Evolutionary conservation across 345 rosid species (phyloP).

Genomic region (Brassica carinata): DNA sequence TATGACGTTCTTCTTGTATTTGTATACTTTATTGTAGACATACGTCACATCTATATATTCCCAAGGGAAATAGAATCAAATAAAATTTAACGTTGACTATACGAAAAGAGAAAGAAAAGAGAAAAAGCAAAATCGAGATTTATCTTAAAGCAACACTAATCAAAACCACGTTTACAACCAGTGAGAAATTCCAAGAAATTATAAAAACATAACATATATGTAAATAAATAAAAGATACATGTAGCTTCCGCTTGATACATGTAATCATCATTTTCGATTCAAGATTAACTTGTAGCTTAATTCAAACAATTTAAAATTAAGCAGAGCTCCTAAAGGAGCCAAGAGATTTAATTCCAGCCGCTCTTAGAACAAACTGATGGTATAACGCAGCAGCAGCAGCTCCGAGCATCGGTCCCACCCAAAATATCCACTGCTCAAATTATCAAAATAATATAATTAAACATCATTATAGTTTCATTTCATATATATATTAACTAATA

Average conservation of each 20-base stretch:
- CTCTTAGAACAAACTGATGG: slow-evolving; percentile 77
- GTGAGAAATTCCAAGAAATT: slow-evolving; percentile 15
- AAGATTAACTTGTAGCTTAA: slow-evolving; percentile 24
- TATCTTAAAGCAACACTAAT: slow-evolving; percentile 35
- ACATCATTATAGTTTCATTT: not conserved
- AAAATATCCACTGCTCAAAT: slow-evolving; percentile 79
- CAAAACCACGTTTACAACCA: slow-evolving; percentile 28
- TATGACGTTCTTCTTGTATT: not conserved
- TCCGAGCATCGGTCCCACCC: slow-evolving; percentile 96
- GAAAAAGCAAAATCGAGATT: not conserved
- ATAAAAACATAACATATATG: not conserved
- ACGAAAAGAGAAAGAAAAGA: not conserved
- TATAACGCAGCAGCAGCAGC: slow-evolving; percentile 80
- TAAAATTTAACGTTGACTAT: not conserved
- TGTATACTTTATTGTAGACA: not conserved
- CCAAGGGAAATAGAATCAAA: not conserved
- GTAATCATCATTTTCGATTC: slow-evolving; percentile 17
- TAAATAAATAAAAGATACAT: not conserved
- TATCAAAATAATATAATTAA: not conserved
- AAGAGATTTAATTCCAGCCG: slow-evolving; percentile 73
- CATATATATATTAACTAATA: not conserved
- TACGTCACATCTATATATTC: not conserved
- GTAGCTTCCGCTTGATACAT: not conserved
- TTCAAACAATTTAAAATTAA: slow-evolving; percentile 32
- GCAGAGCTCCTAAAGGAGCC: slow-evolving; percentile 88